A percentile compares a stretch with the other conserved stretches of the same genome.
phyloP scores from a whole-genome alignment of 495 filamentous ascomycete species.

The Trichoderma parareesei region DNA sequence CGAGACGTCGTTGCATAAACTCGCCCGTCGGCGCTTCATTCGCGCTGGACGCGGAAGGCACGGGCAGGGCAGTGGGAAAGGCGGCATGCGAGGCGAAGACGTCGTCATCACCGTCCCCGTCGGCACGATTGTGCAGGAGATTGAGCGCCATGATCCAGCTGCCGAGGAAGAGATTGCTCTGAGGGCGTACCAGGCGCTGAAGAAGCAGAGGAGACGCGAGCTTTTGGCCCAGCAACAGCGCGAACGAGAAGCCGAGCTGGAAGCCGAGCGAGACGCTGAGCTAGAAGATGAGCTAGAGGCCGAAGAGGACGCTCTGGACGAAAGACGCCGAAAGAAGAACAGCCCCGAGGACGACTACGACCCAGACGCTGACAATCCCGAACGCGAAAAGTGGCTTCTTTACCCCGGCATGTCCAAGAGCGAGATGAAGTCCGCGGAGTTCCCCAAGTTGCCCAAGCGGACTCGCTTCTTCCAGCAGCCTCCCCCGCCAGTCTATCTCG shows the following conservation, averaged over 20 bases:
- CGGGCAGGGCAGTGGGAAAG: constrained; percentile 73
- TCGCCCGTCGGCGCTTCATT: constrained; percentile 66
- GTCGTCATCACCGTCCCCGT: constrained; percentile 84
- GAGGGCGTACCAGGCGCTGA: constrained; percentile 22
- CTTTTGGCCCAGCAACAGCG: background rate
- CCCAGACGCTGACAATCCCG: constrained; percentile 24
- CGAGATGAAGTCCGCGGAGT: constrained; percentile 49
- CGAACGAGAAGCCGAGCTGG: constrained; percentile 23
- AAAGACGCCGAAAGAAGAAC: constrained; percentile 17
- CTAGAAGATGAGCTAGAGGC: constrained; percentile 20
- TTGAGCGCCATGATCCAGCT: constrained; percentile 68
- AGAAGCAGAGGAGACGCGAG: constrained; percentile 24
- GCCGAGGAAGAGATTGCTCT: constrained; percentile 49
- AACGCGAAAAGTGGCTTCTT: constrained; percentile 70
- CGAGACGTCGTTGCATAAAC: constrained; percentile 86
- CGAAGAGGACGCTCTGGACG: background rate
- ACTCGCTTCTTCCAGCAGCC: constrained; percentile 57
- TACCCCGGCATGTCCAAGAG: constrained; percentile 67
- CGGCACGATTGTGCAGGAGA: constrained; percentile 81
- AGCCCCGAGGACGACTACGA: constrained; percentile 26
- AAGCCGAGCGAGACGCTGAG: constrained; percentile 18
- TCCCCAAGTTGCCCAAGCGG: constrained; percentile 52
- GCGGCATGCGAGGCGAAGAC: constrained; percentile 78
- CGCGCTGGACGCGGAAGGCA: constrained; percentile 74
- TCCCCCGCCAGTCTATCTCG: constrained; percentile 63